A percentile compares a stretch with the other conserved stretches of the same genome.
These are phyloP conservation scores for Boletellus emodensis DNA, from an alignment of 768 basidiomycete species.

Conservation along the genomic window DNA sequence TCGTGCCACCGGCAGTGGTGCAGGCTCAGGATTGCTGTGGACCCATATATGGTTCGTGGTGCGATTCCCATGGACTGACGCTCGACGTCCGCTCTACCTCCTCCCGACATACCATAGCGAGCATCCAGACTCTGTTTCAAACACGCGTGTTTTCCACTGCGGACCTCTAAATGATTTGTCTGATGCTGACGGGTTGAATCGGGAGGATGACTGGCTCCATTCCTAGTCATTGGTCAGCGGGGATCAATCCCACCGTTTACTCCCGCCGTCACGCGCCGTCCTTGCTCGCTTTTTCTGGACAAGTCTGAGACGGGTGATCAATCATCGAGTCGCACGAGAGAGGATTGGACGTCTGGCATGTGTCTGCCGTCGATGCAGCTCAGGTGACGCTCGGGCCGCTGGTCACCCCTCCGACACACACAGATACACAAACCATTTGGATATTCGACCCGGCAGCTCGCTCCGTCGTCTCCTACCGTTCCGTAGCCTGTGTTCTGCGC, in stretches of 20 bases:
- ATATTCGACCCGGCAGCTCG: not conserved
- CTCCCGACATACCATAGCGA: not conserved
- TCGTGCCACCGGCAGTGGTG: too few species aligned
- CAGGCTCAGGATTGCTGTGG: not conserved
- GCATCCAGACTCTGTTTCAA: conserved; percentile 2
- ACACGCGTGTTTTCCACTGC: conserved; percentile 3
- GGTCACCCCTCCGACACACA: not conserved
- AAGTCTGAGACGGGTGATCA: not conserved
- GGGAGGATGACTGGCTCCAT: not conserved
- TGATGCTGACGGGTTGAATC: conserved; percentile 11
- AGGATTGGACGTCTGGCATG: conserved; percentile 5
- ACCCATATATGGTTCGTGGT: not conserved
- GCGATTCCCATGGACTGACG: not conserved
- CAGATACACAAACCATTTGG: not conserved
- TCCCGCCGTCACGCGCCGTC: too few species aligned
- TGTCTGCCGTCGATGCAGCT: not conserved
- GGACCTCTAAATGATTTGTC: conserved; percentile 19
- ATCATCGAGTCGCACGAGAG: not conserved
- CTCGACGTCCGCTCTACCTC: not conserved
- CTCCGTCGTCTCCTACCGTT: not conserved
- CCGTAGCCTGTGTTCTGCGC: not conserved
- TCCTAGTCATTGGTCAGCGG: not conserved
- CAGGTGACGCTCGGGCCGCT: not conserved
- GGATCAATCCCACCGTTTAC: conserved; percentile 6
- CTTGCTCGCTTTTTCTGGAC: not conserved